Base-by-base conservation (phyloP, 306 rosid genomes). In the Castanopsis chinensis region DNA sequence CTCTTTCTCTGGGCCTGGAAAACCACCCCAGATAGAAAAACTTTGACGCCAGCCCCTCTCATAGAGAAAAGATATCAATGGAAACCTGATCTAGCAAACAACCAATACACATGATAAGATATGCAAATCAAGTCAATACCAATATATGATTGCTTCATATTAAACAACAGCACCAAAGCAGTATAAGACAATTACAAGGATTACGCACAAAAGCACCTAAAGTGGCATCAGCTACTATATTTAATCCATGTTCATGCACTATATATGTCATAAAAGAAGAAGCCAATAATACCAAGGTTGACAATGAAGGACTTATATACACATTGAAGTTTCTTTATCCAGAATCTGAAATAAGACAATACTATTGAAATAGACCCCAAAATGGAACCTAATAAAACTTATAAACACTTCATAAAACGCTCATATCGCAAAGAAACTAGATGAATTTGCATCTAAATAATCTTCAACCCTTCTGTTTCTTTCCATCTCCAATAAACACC, bases 21-120 rank as follows among this genome's bases (percentile, higher is more conserved):
- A 91, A 84, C 97, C 97, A 74, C 91, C 91, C 87, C 25, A 64
- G 57, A 81, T 59, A 9, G 95, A 82, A 74, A 95, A 95, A 78
- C 86, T 67, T 87, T 92, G 95, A 76, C 99, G 98, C 99, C 98
- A 95, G 78, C 99, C 98, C 82, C 99, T 92, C 87, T 95, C 99
- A 74, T 95, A 95, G 56, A 95, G 90, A 85, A 86, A 90, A 59
- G 98, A 87, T 78, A 92, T 52, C 89, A 90, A 83, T 12, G 92
- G 97, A 77, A 83, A 52, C 95, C 99, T 93, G 89, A 83, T 84
- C 79, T 85, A 85, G 61, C 74, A 83, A 79, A 78, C 70, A 80
- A 53, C 55, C 77, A 55, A 65, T n/a, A 82, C 9, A 67, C 67
- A 79, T 72, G 30, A 72, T 23, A 54, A 56, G 61, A 82, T 78